Evolutionary conservation across 768 basidiomycete genomes (phyloP).

Genomic region (Trametes cingulata): DNA sequence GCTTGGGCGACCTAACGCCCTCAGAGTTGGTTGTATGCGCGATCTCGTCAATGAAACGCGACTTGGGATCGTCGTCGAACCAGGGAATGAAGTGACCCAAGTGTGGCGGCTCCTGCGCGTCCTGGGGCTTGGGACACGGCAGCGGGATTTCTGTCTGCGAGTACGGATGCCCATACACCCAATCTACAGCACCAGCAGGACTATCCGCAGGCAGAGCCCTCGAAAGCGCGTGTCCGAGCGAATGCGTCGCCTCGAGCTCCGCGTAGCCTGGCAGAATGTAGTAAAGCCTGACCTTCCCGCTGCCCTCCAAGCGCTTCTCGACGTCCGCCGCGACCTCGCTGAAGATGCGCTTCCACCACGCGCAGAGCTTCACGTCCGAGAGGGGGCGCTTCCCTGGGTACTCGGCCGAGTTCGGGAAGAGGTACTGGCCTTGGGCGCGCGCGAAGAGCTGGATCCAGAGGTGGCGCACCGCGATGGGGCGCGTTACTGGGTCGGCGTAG

Average conservation of each 20-base stretch:
- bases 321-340: conserved; percentile 53
- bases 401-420: conserved; percentile 87
- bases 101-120: conserved; percentile 37
- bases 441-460: conserved; percentile 91
- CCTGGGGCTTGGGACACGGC: conserved; percentile 44
- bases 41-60: conserved; percentile 90
- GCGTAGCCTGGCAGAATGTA: conserved; percentile 73
- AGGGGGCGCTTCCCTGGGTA: conserved; percentile 69
- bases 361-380: conserved; percentile 76
- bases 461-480: conserved; percentile 56
- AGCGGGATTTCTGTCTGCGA: conserved; percentile 42
- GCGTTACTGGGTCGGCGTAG: conserved; percentile 62
- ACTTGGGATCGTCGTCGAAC: conserved; percentile 97
- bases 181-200: conserved; percentile 34
- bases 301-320: conserved; percentile 27
- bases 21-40: conserved; percentile 67
- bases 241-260: conserved; percentile 64
- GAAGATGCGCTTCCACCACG: conserved; percentile 89
- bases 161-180: conserved; percentile 86
- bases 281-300: conserved; percentile 43
- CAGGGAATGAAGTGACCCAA: conserved; percentile 81
- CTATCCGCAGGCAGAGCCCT: conserved; percentile 9
- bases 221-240: conserved; percentile 45
- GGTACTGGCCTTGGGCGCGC: conserved; percentile 85
- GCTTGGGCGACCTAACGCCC: conserved; percentile 56